Evolutionary conservation across 2,329 filamentous ascomycete species (phyloP).

Genomic region (Diaporthe batatas): DNA sequence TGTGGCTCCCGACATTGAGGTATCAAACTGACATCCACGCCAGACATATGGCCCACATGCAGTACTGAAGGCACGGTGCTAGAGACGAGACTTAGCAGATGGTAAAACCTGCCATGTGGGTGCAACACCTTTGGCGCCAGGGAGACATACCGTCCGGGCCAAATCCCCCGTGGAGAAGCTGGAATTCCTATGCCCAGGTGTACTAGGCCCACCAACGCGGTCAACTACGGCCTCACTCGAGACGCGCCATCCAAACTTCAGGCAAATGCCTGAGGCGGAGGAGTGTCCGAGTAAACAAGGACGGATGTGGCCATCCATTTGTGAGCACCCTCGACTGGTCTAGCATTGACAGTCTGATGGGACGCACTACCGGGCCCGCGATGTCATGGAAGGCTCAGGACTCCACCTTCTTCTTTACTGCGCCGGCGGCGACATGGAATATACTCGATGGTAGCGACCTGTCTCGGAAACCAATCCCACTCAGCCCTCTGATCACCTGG

Average conservation of each 20-base stretch:
- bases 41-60: neutral
- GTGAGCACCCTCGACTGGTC: neutral
- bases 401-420: neutral
- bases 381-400: neutral
- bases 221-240: neutral
- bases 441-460: too few relatives aligned
- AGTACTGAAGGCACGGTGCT: neutral
- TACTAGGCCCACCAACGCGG: neutral
- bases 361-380: neutral
- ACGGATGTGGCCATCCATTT: neutral
- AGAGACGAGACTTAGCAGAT: too few relatives aligned
- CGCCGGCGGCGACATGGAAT: neutral
- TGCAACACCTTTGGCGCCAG: neutral
- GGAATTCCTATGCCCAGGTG: too few relatives aligned
- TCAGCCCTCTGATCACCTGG: neutral
- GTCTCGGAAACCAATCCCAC: neutral
- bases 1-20: neutral
- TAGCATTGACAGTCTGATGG: neutral
- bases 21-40: neutral
- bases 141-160: neutral
- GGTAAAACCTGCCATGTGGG: neutral
- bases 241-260: neutral
- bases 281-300: too few relatives aligned
- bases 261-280: neutral
- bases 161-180: too few relatives aligned